phyloP scores from a whole-genome alignment of 345 rosid genomes.

The Arabis hirsuta region DNA sequence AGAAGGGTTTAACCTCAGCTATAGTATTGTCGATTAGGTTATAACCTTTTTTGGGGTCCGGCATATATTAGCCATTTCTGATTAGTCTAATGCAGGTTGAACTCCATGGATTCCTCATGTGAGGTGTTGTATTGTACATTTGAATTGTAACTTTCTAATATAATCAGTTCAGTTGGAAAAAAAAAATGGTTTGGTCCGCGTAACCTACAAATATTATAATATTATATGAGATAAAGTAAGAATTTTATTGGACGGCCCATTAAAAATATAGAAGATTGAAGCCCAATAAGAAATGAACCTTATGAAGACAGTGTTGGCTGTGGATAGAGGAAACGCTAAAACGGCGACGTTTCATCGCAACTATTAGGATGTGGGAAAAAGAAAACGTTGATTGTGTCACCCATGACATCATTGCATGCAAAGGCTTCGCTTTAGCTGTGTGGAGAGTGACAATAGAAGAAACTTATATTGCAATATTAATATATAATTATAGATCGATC shows the following conservation, averaged over 20 bases:
- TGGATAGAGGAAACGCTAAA: neutral
- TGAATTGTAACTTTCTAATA: too few species aligned
- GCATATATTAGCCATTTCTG: too few species aligned
- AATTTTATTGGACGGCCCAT: neutral
- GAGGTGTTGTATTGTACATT: too few species aligned
- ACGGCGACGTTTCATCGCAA: neutral
- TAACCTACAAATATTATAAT: neutral
- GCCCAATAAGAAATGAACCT: neutral
- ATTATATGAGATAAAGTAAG: neutral
- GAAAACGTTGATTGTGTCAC: slow-evolving; percentile 39
- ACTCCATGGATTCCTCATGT: too few species aligned
- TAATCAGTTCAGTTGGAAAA: too few species aligned
- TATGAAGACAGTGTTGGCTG: neutral
- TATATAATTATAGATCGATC: neutral
- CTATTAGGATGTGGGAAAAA: slow-evolving; percentile 27
- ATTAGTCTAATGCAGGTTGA: too few species aligned
- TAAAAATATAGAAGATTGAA: neutral
- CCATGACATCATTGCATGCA: slow-evolving; percentile 41
- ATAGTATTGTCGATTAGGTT: too few species aligned
- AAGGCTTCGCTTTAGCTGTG: slow-evolving; percentile 35
- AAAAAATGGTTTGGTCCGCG: neutral
- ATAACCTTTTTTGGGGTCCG: too few species aligned
- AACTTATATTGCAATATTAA: slow-evolving; percentile 23
- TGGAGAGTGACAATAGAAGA: slow-evolving; percentile 33
- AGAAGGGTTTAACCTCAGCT: too few species aligned